A percentile compares a stretch with the other conserved stretches of the same genome.
These are phyloP conservation scores for Leccinum broughii DNA, from an alignment of 768 basidiomycete genomes.

Conservation along the genomic window DNA sequence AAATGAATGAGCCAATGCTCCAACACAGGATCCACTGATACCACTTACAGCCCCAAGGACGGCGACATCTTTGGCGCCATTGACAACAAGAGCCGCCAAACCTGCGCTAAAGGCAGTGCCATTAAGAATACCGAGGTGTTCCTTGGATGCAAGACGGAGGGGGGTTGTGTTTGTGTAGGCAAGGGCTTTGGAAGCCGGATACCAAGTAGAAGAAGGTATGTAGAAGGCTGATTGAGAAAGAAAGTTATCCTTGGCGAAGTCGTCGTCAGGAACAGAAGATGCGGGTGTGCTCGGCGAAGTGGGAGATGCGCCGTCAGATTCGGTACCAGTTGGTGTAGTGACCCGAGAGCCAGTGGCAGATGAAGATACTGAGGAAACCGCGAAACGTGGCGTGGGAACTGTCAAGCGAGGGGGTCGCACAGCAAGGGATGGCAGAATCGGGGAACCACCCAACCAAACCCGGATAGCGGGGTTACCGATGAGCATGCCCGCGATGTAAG, in stretches of 20 bases:
- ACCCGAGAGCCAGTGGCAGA: constrained; percentile 16
- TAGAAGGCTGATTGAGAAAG: constrained; percentile 1
- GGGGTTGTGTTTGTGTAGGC: constrained; percentile 60
- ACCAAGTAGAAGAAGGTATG: constrained; percentile 7
- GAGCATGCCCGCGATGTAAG: constrained; percentile 79
- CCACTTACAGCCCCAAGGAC: constrained; percentile 47
- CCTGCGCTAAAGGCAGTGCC: constrained; percentile 86
- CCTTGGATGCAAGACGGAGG: constrained; percentile 69
- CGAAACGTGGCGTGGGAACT: constrained; percentile 16
- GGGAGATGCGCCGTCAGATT: constrained; percentile 44
- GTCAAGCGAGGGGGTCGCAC: constrained; percentile 13
- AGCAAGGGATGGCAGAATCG: constrained; percentile 3
- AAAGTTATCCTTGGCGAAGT: constrained; percentile 11
- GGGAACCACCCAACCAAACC: constrained; percentile 52
- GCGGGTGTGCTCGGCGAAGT: constrained; percentile 41
- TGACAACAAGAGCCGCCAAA: constrained; percentile 70
- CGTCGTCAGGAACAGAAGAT: constrained; percentile 28
- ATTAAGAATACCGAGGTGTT: constrained; percentile 79
- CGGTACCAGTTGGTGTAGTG: constrained; percentile 18
- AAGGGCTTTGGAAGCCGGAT: constrained; percentile 49
- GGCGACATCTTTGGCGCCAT: constrained; percentile 68
- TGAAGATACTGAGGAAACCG: not conserved
- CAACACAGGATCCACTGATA: not conserved
- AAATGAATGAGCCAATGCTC: not conserved
- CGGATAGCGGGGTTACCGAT: constrained; percentile 80